A percentile compares a stretch with the other conserved stretches of the same genome.
Evolutionary conservation across 148 eudicot genomes (phyloP).

Genomic region (Nepenthes mirabilis): DNA sequence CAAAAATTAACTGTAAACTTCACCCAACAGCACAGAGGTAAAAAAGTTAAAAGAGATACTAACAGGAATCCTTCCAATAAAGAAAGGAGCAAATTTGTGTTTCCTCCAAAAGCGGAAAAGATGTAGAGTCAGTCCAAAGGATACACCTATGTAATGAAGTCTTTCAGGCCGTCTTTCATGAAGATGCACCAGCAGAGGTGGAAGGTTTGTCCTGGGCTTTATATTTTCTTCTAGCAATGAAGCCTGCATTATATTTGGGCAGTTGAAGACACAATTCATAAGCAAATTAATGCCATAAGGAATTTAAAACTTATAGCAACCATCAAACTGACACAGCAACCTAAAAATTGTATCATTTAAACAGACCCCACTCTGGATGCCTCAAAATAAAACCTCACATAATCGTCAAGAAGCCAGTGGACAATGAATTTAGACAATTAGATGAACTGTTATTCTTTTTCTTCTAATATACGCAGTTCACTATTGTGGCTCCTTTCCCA

Average conservation of each 20-base stretch:
- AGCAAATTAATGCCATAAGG: neutral
- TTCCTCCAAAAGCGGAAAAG: constrained; percentile 90
- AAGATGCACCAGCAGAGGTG: constrained; percentile 78
- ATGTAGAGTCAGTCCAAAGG: constrained; percentile 91
- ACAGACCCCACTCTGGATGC: too few relatives aligned
- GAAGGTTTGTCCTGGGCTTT: constrained; percentile 74
- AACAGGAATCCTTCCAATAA: constrained; percentile 67
- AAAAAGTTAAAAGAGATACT: constrained; percentile 19
- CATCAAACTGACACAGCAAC: too few relatives aligned
- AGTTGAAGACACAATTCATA: neutral
- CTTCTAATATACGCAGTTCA: too few relatives aligned
- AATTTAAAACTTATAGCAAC: too few relatives aligned
- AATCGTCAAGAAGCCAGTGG: too few relatives aligned
- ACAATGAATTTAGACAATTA: too few relatives aligned
- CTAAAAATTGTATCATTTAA: too few relatives aligned
- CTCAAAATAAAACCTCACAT: too few relatives aligned
- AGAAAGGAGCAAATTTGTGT: constrained; percentile 91
- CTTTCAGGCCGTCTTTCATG: constrained; percentile 82
- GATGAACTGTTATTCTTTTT: too few relatives aligned
- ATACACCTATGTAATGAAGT: constrained; percentile 86
- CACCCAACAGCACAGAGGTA: neutral
- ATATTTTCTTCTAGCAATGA: constrained; percentile 81
- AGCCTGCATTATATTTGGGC: constrained; percentile 29
- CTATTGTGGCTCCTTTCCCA: too few relatives aligned
- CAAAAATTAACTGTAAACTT: too few relatives aligned